phyloP scores from a whole-genome alignment of 129 eudicot genomes.

The Artemisia argyi region DNA sequence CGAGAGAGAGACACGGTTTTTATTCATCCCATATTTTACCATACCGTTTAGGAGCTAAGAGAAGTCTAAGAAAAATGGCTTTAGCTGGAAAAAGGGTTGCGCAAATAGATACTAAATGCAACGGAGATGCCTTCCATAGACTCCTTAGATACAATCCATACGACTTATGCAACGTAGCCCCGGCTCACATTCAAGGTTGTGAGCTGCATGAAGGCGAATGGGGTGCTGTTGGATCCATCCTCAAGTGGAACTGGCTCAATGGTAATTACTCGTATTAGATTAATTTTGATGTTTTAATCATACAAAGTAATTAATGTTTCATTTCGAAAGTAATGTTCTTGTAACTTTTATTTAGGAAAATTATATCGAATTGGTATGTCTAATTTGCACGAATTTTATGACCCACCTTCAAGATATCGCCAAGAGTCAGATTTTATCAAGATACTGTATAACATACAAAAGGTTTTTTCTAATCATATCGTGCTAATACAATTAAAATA shows the following conservation, averaged over 20 bases:
- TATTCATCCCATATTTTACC: not conserved
- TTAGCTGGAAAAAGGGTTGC: slow-evolving; percentile 5
- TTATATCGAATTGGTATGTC: too few species aligned
- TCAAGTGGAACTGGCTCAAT: slow-evolving; percentile 22
- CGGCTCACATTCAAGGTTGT: slow-evolving; percentile 23
- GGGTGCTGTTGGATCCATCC: slow-evolving; percentile 34
- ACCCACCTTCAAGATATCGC: too few species aligned
- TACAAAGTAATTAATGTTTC: too few species aligned
- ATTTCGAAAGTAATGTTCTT: too few species aligned
- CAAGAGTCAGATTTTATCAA: too few species aligned
- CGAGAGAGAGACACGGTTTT: not conserved
- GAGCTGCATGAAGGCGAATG: slow-evolving; percentile 39
- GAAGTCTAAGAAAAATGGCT: not conserved
- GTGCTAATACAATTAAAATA: too few species aligned
- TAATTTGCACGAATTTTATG: too few species aligned
- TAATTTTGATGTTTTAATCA: too few species aligned
- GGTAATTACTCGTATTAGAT: slow-evolving; percentile 25
- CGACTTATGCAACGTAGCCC: slow-evolving; percentile 21
- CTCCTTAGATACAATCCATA: slow-evolving; percentile 26
- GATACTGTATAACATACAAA: too few species aligned
- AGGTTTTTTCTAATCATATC: too few species aligned
- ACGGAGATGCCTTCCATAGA: slow-evolving; percentile 25
- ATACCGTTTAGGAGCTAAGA: not conserved
- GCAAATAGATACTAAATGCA: slow-evolving; percentile 28
- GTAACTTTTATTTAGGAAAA: too few species aligned